Percentiles rank a stretch among this genome's conserved stretches.
Conservation (phyloP, 768 basidiomycete genomes). For the Pleurotus ostreatus region DNA sequence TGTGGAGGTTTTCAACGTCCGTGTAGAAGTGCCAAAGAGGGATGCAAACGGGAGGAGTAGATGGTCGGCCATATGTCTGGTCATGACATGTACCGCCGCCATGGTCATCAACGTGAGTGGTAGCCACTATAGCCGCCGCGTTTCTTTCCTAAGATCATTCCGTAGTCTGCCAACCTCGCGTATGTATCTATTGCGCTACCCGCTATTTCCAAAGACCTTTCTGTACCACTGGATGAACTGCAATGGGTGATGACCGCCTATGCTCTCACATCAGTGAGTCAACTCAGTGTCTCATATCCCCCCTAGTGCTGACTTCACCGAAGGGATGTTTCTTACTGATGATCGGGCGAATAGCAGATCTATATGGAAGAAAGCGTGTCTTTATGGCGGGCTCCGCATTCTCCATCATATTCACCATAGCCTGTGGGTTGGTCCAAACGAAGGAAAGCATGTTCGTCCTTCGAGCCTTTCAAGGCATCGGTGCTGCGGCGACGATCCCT, state of each 20-base stretch:
- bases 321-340: constrained; percentile 78
- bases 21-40: background rate
- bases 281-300: background rate
- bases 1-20: constrained; percentile 2
- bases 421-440: constrained; percentile 61
- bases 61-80: constrained; percentile 1
- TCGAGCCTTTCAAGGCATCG: constrained; percentile 78
- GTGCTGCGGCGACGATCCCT: constrained; percentile 71
- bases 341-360: constrained; percentile 75
- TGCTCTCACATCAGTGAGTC: constrained; percentile 54
- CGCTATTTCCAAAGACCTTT: constrained; percentile 44
- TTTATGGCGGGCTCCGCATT: constrained; percentile 60
- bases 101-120: constrained; percentile 5
- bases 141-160: background rate
- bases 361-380: constrained; percentile 67
- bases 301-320: background rate
- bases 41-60: background rate
- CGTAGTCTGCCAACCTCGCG: constrained; percentile 5
- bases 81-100: constrained; percentile 2
- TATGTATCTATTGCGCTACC: constrained; percentile 47
- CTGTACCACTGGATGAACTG: constrained; percentile 45
- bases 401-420: constrained; percentile 56
- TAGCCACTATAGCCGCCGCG: no score
- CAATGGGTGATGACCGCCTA: constrained; percentile 69
- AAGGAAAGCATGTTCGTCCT: constrained; percentile 62